Evolutionary conservation across 2,329 filamentous ascomycete genomes (phyloP).

Genomic region (Hyphodiscus sp.): DNA sequence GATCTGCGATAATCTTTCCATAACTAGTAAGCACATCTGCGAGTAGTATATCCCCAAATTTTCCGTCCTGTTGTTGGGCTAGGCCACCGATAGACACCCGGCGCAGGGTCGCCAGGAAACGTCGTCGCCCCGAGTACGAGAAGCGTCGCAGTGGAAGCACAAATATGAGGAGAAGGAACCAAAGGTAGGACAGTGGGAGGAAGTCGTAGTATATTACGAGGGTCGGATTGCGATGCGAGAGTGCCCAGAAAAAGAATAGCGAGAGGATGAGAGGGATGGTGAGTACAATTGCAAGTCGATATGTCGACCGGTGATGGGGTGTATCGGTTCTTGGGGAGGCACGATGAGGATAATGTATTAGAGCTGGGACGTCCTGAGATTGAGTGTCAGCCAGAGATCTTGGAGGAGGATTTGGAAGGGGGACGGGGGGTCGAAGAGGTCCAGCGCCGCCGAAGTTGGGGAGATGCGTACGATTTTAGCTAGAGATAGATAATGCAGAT

Average conservation of each 20-base stretch:
- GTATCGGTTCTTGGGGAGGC: slow-evolving; percentile 57
- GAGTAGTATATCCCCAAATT: slow-evolving; percentile 89
- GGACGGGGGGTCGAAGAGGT: too few relatives aligned
- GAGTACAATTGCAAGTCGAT: slow-evolving; percentile 75
- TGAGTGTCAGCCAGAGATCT: slow-evolving; percentile 14
- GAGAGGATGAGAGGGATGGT: slow-evolving; percentile 65
- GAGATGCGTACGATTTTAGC: slow-evolving; percentile 59
- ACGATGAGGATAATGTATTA: slow-evolving; percentile 81
- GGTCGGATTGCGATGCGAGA: slow-evolving; percentile 63
- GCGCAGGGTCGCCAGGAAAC: slow-evolving; percentile 68
- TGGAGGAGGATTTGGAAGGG: slow-evolving; percentile 1
- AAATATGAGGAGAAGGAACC: slow-evolving; percentile 65
- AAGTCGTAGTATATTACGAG: slow-evolving; percentile 75
- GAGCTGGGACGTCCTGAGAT: slow-evolving; percentile 64
- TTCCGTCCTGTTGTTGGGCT: slow-evolving; percentile 79
- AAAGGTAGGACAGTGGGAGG: slow-evolving; percentile 78
- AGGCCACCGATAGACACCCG: slow-evolving; percentile 80
- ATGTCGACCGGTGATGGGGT: slow-evolving; percentile 75
- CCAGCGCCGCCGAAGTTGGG: neutral
- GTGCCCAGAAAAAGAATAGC: slow-evolving; percentile 74
- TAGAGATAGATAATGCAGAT: slow-evolving; percentile 77
- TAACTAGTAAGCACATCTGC: slow-evolving; percentile 95
- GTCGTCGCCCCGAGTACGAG: slow-evolving; percentile 64
- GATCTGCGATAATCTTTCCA: slow-evolving; percentile 82
- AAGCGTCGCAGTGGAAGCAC: slow-evolving; percentile 63